These are phyloP conservation scores for Fusarium brevicatenulatum DNA, from an alignment of 2,329 filamentous ascomycete species.

Conservation along the genomic window DNA sequence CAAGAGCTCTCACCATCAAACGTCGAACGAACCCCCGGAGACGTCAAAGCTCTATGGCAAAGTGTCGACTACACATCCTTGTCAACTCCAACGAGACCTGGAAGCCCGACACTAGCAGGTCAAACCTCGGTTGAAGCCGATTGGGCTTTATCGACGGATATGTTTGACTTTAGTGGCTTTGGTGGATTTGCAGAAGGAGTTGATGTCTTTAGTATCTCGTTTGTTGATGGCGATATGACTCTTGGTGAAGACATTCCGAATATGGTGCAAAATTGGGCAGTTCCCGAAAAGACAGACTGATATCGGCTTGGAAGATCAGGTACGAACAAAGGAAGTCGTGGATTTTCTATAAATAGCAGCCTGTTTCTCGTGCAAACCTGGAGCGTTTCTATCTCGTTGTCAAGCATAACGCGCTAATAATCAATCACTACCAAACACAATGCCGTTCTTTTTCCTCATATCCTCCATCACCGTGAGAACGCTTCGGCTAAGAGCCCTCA, in stretches of 20 bases:
- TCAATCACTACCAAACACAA: conserved; percentile 23
- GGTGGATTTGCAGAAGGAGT: conserved; percentile 17
- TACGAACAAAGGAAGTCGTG: neutral
- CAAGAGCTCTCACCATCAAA: conserved; percentile 11
- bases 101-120: neutral
- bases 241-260: neutral
- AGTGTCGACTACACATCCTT: conserved; percentile 16
- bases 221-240: conserved; percentile 19
- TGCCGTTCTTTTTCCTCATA: conserved; percentile 22
- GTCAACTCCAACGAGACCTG: conserved; percentile 12
- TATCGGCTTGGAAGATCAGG: neutral
- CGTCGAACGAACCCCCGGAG: neutral
- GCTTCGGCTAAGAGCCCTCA: conserved; percentile 16
- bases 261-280: neutral
- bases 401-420: neutral
- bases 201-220: conserved; percentile 16
- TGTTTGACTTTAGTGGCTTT: conserved; percentile 18
- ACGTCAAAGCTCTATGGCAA: conserved; percentile 18
- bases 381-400: too few relatives aligned
- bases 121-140: neutral
- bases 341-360: conserved; percentile 54
- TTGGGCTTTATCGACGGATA: neutral
- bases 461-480: conserved; percentile 27
- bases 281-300: too few relatives aligned
- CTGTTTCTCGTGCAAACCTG: too few relatives aligned